Evolutionary conservation across 257 asterid species (phyloP).

Genomic region (Jacaranda copaia): DNA sequence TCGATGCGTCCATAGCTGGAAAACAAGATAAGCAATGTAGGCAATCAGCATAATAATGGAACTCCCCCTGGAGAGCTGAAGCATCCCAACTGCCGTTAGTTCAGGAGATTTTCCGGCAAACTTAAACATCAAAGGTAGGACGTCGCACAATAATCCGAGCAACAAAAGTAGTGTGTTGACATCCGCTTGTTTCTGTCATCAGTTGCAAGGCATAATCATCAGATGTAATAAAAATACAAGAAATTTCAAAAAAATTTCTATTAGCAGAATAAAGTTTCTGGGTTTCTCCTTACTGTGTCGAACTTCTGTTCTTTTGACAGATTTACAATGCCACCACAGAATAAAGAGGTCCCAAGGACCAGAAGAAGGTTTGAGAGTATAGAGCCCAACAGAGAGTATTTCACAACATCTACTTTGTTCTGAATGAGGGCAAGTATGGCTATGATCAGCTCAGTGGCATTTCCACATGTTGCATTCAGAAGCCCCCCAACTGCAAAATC

Average conservation of each 20-base stretch:
- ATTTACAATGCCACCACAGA: conserved; percentile 93
- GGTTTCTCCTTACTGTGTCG: conserved; percentile 60
- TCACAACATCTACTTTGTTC: conserved; percentile 82
- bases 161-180: conserved; percentile 73
- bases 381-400: conserved; percentile 87
- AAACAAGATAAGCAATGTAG: conserved; percentile 70
- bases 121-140: conserved; percentile 66
- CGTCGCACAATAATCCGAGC: conserved; percentile 79
- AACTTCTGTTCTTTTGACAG: conserved; percentile 63
- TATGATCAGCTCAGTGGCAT: conserved; percentile 90
- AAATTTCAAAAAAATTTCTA: too few relatives aligned
- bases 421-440: conserved; percentile 72
- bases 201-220: neutral
- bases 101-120: conserved; percentile 46
- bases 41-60: conserved; percentile 83
- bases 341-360: conserved; percentile 91
- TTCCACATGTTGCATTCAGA: conserved; percentile 95
- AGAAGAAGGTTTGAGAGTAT: conserved; percentile 90
- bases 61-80: conserved; percentile 72
- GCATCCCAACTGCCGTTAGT: conserved; percentile 40
- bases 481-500: conserved; percentile 87
- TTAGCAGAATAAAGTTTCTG: neutral
- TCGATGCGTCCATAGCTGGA: conserved; percentile 87
- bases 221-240: too few relatives aligned
- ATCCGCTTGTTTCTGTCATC: conserved; percentile 82